Evolutionary conservation across 2,329 filamentous ascomycete species (phyloP), one percentile per base, ranked within the genome.

Genomic region (Neoascochyta sp.): DNA sequence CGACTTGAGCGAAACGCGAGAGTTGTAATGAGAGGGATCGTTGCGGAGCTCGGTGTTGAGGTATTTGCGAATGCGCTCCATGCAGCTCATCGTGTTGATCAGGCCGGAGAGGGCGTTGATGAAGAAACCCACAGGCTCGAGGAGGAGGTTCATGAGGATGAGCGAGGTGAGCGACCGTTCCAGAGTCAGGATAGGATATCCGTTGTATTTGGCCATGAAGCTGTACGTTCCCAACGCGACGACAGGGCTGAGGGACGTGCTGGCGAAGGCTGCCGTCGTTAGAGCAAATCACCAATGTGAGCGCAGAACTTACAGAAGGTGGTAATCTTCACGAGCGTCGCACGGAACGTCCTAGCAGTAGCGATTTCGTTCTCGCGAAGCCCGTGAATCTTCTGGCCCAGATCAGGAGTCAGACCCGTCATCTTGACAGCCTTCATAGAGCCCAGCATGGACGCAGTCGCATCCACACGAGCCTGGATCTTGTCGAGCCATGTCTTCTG

Each of bases 401-500:
- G 18, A 15, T 35, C 29, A 5, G 30, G 24, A 14, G 32, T 37
- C 1, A 45, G 26, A 10, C 42, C 42, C 10, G 32, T 32, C 42
- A 43, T 43, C 18, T 46, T 43, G 9, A 43, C 34, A 4, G 24
- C 40, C 22, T 46, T 46, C 24, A 43, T 43, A 4, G 34, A 28
- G 10, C 27, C 40, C 7, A 46, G 18, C 32, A 43, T 41, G 5
- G 37, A 30, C 13, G 43, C 37, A 10, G 43, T 46, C 4, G 27
- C 34, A 22, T 39, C 40, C 5, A 46, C 32, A n/a, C 43, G 31
- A 7, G 27, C 28, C 15, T 46, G 40, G 16, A 46, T 41, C 16
- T 24, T 27, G 14, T 41, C 37, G 7, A 43, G 19, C 43, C 43
- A 46, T 10, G 29, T 40, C 25, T 45, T 45, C 25, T 43, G 29